A percentile compares a stretch with the other conserved stretches of the same genome.
Evolutionary conservation across 306 rosid species (phyloP).

Genomic region (Citrullus colocynthis): DNA sequence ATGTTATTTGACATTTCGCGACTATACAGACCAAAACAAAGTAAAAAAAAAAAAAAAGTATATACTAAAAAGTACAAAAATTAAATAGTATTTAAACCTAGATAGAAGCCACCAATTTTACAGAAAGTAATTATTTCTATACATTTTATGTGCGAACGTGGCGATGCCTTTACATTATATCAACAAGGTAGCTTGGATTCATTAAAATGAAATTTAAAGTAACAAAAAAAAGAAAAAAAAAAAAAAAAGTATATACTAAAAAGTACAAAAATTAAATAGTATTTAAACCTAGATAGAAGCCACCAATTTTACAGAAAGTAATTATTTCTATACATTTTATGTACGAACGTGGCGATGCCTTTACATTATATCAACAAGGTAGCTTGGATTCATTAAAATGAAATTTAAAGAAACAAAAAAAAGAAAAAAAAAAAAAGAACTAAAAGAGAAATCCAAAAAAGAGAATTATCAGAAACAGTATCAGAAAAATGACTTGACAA

Average conservation of each 20-base stretch:
- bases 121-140: not conserved
- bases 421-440: no score
- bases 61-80: no score
- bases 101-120: not conserved
- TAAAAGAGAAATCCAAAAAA: not conserved
- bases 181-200: not conserved
- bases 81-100: no score
- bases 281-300: not conserved
- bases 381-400: not conserved
- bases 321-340: conserved; percentile 6
- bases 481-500: not conserved
- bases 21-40: no score
- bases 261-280: no score
- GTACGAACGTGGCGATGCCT: conserved; percentile 1
- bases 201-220: no score
- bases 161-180: not conserved
- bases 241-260: no score
- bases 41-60: no score
- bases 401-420: no score
- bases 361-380: not conserved
- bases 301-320: not conserved
- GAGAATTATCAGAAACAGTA: not conserved
- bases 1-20: no score
- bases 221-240: no score
- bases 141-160: conserved; percentile 6